Evolutionary conservation across 345 rosid genomes (phyloP).

Genomic region (Dimocarpus longan): DNA sequence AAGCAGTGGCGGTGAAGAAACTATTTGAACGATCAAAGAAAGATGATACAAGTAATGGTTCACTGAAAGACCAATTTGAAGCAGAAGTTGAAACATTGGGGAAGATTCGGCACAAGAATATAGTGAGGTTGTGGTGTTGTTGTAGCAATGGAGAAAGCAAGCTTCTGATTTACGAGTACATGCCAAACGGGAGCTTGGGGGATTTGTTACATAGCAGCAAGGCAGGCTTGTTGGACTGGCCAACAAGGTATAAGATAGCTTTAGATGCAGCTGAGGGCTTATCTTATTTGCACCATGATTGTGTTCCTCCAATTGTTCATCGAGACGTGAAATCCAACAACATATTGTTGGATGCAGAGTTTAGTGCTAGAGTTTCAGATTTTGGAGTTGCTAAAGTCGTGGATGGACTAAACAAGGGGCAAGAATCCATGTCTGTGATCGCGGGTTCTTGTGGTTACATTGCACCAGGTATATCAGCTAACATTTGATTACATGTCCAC

Average conservation of each 20-base stretch:
- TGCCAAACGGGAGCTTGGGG: slow-evolving; percentile 91
- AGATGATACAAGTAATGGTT: slow-evolving; percentile 31
- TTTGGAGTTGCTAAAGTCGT: slow-evolving; percentile 90
- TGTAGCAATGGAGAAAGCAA: slow-evolving; percentile 58
- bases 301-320: slow-evolving; percentile 89
- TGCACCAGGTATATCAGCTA: slow-evolving; percentile 73
- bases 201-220: slow-evolving; percentile 64
- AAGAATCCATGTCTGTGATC: slow-evolving; percentile 77
- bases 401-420: slow-evolving; percentile 42
- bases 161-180: slow-evolving; percentile 86
- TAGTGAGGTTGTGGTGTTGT: slow-evolving; percentile 89
- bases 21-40: slow-evolving; percentile 43
- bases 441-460: slow-evolving; percentile 94
- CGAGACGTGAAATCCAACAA: slow-evolving; percentile 93
- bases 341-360: slow-evolving; percentile 71
- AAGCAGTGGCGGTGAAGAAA: slow-evolving; percentile 88
- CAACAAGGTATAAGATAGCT: slow-evolving; percentile 65
- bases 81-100: slow-evolving; percentile 85
- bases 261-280: slow-evolving; percentile 88
- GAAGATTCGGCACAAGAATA: slow-evolving; percentile 86
- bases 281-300: slow-evolving; percentile 90
- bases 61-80: slow-evolving; percentile 55
- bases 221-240: slow-evolving; percentile 68
- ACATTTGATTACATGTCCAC: slow-evolving; percentile 11
- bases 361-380: slow-evolving; percentile 80